A percentile compares a stretch with the other conserved stretches of the same genome.
These are phyloP conservation scores for Annulohypoxylon truncatum DNA, from an alignment of 2,329 filamentous ascomycete genomes.

Conservation along the genomic window DNA sequence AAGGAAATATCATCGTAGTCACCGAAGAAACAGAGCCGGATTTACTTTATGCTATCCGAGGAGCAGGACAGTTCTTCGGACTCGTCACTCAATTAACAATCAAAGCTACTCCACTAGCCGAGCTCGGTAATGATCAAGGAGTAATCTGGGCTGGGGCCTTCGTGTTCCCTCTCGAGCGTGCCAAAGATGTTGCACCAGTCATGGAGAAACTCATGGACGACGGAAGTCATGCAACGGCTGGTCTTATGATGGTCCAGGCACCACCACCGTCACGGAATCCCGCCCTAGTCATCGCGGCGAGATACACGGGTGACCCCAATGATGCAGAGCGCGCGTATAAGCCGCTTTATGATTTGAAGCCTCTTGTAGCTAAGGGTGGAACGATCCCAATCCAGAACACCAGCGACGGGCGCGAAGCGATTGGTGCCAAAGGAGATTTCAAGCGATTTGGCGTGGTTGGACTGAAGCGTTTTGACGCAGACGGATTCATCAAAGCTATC, in stretches of 20 bases:
- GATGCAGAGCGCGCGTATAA: slow-evolving; percentile 40
- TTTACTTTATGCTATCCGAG: not conserved
- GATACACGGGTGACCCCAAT: slow-evolving; percentile 37
- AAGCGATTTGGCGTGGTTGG: slow-evolving; percentile 45
- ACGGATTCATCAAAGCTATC: slow-evolving; percentile 28
- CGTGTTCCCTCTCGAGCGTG: slow-evolving; percentile 47
- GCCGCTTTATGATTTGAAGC: slow-evolving; percentile 41
- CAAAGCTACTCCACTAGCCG: slow-evolving; percentile 36
- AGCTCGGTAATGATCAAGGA: slow-evolving; percentile 42
- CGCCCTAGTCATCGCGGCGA: slow-evolving; percentile 39
- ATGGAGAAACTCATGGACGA: slow-evolving; percentile 42
- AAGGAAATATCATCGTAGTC: slow-evolving; percentile 46
- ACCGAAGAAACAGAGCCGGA: slow-evolving; percentile 28
- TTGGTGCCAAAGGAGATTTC: slow-evolving; percentile 42
- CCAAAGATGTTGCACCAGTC: slow-evolving; percentile 42
- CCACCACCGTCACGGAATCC: slow-evolving; percentile 39
- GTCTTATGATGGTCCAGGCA: slow-evolving; percentile 39
- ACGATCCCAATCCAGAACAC: slow-evolving; percentile 45
- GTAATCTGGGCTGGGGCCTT: slow-evolving; percentile 46
- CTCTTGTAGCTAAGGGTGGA: slow-evolving; percentile 38
- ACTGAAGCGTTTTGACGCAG: slow-evolving; percentile 37
- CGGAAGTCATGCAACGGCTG: slow-evolving; percentile 36
- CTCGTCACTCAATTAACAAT: slow-evolving; percentile 49
- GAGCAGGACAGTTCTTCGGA: slow-evolving; percentile 50
- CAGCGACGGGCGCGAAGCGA: slow-evolving; percentile 39